Evolutionary conservation across 345 rosid species (phyloP).

Genomic region (Citrus maxima): DNA sequence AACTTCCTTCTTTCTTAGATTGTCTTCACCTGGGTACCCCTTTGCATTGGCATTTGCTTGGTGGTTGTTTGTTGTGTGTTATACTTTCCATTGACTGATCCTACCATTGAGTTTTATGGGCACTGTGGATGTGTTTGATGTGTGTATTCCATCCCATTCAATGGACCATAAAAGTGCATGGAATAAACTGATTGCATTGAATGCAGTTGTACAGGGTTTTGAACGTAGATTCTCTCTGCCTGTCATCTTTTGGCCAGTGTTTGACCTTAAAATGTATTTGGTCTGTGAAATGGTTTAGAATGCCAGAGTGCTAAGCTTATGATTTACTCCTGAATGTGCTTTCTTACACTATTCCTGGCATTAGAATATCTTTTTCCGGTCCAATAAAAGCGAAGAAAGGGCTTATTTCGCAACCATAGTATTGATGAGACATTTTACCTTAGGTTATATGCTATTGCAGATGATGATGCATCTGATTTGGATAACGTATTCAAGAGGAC

Average conservation of each 20-base stretch:
- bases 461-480: slow-evolving; percentile 66
- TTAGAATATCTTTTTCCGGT: not conserved
- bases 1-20: not conserved
- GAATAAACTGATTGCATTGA: not conserved
- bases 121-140: not conserved
- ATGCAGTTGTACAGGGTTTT: slow-evolving; percentile 1
- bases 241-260: slow-evolving; percentile 8
- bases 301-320: slow-evolving; percentile 13
- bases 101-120: not conserved
- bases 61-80: slow-evolving; percentile 3
- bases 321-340: slow-evolving; percentile 9
- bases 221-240: slow-evolving; percentile 2
- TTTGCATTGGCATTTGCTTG: slow-evolving; percentile 4
- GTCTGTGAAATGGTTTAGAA: not conserved
- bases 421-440: slow-evolving; percentile 8
- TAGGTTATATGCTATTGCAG: slow-evolving; percentile 34
- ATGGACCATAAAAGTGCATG: not conserved
- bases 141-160: not conserved
- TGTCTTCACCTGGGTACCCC: slow-evolving; percentile 2
- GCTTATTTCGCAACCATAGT: not conserved
- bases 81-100: not conserved
- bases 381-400: not conserved
- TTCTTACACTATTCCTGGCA: not conserved
- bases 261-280: slow-evolving; percentile 11
- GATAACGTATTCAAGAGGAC: slow-evolving; percentile 77